A percentile compares a stretch with the other conserved stretches of the same genome.
Evolutionary conservation across 768 basidiomycete genomes (phyloP).

Genomic region (Leccinum subgranulosum): DNA sequence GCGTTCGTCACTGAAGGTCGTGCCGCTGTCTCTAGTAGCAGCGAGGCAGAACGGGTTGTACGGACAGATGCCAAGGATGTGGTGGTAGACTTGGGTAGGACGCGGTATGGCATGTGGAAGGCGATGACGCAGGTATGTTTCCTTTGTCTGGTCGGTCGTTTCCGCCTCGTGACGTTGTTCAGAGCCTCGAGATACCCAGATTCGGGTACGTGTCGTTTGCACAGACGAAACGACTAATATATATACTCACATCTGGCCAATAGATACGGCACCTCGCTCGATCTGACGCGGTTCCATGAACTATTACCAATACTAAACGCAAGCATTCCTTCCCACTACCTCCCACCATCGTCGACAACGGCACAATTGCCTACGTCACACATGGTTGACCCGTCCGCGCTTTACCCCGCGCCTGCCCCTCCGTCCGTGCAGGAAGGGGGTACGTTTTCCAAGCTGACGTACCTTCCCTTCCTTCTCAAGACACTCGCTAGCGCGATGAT

Average conservation of each 20-base stretch:
- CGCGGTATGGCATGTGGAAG: constrained; percentile 84
- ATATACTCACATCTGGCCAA: constrained; percentile 1
- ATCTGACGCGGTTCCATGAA: constrained; percentile 66
- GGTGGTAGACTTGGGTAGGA: constrained; percentile 54
- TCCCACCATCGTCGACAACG: constrained; percentile 39
- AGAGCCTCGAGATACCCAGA: constrained; percentile 85
- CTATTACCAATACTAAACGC: constrained; percentile 63
- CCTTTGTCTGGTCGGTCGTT: background rate
- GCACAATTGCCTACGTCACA: constrained; percentile 18
- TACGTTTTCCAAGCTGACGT: constrained; percentile 67
- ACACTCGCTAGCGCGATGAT: constrained; percentile 76
- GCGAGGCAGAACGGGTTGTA: background rate
- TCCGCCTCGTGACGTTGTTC: background rate
- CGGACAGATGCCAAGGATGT: constrained; percentile 1
- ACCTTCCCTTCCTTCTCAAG: constrained; percentile 82
- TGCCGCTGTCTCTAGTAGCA: background rate
- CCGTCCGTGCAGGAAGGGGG: constrained; percentile 47
- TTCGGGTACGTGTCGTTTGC: constrained; percentile 56
- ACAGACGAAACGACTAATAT: background rate
- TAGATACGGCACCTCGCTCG: constrained; percentile 73
- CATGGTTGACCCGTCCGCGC: constrained; percentile 37
- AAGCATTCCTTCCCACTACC: constrained; percentile 61
- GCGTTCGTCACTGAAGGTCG: constrained; percentile 41
- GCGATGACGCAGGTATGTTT: constrained; percentile 74
- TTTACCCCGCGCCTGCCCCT: constrained; percentile 38